Base-by-base conservation (phyloP, 306 rosid species). In the Echinosophora koreensis region DNA sequence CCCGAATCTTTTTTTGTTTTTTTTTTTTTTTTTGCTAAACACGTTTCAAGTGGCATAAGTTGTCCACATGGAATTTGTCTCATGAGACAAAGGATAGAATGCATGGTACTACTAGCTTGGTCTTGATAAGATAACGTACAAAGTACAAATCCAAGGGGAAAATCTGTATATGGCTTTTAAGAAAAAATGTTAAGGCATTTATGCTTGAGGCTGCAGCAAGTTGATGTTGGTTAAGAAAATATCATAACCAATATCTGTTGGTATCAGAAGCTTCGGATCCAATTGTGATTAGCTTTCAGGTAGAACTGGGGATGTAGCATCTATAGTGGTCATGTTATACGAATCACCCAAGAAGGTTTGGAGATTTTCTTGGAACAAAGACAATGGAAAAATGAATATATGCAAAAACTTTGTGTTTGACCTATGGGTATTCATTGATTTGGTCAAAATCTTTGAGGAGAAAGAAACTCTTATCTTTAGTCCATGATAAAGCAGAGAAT, bases 1-100 rank as follows among this genome's bases (percentile, higher is more conserved):
- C 64, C 27, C 63, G 82, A 81, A 76, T 81, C 77, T 81, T 4
- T 13, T n/a, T n/a, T n/a, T n/a, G n/a, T n/a, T n/a, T n/a, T n/a
- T n/a, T n/a, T n/a, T n/a, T n/a, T n/a, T n/a, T n/a, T 22, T 30
- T 81, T 14, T 81, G 61, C 63, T 18, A 54, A 47, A 8, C 69
- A 55, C 74, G 55, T 70, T 76, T 75, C 30, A 50, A 63, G 49
- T 76, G 78, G 83, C 62, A 66, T 58, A 17, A 60, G 55, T 54
- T 17, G 10, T 28, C 46, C 78, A 61, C 64, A 74, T 12, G 79
- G 79, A 74, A 80, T 76, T 85, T 78, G 35, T 85, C 76, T 73
- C 2, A 2, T 37, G 77, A 62, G 76, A 66, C 55, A 77, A 42
- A 84, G 39, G 54, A 57, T 71, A 69, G 41, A 80, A 44, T 69